Evolutionary conservation across 495 filamentous ascomycete genomes (phyloP), one percentile per base, ranked within the genome.

Genomic region (Massariosphaeria phaeospora): DNA sequence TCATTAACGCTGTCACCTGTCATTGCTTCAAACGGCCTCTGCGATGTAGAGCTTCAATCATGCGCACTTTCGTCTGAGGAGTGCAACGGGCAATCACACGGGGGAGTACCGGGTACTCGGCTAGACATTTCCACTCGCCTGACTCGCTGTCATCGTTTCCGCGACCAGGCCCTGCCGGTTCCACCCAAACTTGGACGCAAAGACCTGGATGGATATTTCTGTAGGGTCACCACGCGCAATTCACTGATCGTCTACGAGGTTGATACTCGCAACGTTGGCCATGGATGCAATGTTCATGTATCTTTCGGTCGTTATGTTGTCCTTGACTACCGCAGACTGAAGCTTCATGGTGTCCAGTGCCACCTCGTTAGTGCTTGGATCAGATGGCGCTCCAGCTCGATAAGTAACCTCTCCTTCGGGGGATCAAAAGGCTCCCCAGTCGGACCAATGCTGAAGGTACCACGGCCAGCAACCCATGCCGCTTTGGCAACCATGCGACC

Each of bases 1-100:
- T 91, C 88, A 63, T 94, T 94, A 52, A 91, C 88, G 48, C 88
- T 87, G 51, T 91, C 88, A 65, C 88, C 88, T 13, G 88, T 90
- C 54, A 93, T 87, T 25, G 84, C 86, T 13, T 79, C 83, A 56
- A 85, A 83, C 70, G 64, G 21, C 76, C 76, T 42, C 83, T 45
- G 11, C 83, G 78, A 53, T 86, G 84, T 46, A 89, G 67, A 5
- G 84, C 83, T 43, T 87, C 80, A 25, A 91, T 84, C 80, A 89
- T 87, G 42, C 84, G 81, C 70, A 67, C 3, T 75, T 69, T 2
- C 84, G 76, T 29, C 84, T 84, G 79, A 10, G 88, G 74, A 10
- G 82, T 80, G 54, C 83, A 85, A 40, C 83, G 78, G 20, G 82
- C 83, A 34, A 85, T 76, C 0, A 86, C 83, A 1, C 84, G 72